phyloP scores from a whole-genome alignment of 2,329 filamentous ascomycete genomes.

The Nemania bipapillata region DNA sequence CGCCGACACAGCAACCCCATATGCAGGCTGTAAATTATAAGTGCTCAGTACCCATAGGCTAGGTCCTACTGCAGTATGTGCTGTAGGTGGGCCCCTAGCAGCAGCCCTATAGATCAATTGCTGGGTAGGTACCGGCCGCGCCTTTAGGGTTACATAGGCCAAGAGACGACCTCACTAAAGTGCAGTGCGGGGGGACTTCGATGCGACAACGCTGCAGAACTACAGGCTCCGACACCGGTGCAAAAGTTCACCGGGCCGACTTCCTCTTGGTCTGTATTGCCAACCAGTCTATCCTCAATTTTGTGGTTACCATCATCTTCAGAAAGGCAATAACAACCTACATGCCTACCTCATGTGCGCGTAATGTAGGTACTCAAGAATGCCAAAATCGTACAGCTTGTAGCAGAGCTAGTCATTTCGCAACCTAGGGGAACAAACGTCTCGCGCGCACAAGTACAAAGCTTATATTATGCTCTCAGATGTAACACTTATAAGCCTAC shows the following conservation, averaged over 20 bases:
- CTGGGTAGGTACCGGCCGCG: too few species aligned
- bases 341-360: not conserved
- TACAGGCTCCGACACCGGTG: conserved; percentile 25
- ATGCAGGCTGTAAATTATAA: not conserved
- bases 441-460: not conserved
- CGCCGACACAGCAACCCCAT: conserved; percentile 19
- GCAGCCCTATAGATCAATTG: conserved; percentile 1
- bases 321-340: too few species aligned
- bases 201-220: not conserved
- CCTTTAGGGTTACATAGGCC: not conserved
- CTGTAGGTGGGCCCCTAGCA: not conserved
- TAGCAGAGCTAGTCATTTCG: not conserved
- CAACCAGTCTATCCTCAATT: conserved; percentile 19
- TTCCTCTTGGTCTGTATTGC: conserved; percentile 21
- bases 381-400: not conserved
- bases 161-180: not conserved
- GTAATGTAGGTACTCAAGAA: not conserved
- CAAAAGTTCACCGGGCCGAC: conserved; percentile 31
- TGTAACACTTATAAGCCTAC: conserved; percentile 3
- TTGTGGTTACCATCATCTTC: conserved; percentile 27
- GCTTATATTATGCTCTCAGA: conserved; percentile 13
- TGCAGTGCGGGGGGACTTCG: not conserved
- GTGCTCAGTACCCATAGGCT: not conserved
- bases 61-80: not conserved
- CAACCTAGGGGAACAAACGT: not conserved